These are phyloP conservation scores for Fagus sylvatica DNA, from an alignment of 306 rosid species.

Conservation along the genomic window DNA sequence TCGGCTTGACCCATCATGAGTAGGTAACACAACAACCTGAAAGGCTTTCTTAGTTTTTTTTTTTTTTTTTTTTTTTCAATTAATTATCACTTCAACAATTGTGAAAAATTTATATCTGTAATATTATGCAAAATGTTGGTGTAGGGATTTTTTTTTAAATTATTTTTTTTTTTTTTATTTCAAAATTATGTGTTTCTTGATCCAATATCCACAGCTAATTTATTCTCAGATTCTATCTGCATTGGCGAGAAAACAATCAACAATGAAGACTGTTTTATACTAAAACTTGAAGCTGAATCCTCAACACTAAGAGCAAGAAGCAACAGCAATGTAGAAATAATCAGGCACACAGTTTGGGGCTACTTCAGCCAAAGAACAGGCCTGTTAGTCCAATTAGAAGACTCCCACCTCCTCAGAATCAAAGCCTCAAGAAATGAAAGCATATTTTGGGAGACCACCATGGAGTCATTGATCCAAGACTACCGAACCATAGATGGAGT, in stretches of 20 bases:
- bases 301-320: constrained; percentile 63
- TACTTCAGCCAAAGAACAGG: constrained; percentile 92
- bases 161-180: too few species aligned
- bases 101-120: too few species aligned
- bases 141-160: too few species aligned
- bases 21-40: neutral
- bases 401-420: constrained; percentile 77
- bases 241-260: constrained; percentile 77
- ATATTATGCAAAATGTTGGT: too few species aligned
- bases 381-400: constrained; percentile 70
- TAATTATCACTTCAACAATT: too few species aligned
- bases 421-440: constrained; percentile 40
- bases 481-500: constrained; percentile 68
- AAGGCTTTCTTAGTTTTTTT: too few species aligned
- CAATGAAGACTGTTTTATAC: constrained; percentile 73
- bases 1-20: neutral
- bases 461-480: constrained; percentile 72
- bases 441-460: constrained; percentile 89
- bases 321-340: constrained; percentile 69
- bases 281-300: constrained; percentile 67
- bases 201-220: constrained; percentile 80
- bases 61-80: too few species aligned
- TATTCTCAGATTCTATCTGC: constrained; percentile 66
- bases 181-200: constrained; percentile 45
- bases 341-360: constrained; percentile 87